Conservation (phyloP, 2,329 filamentous ascomycete genomes). For the Alternaria sp. region DNA sequence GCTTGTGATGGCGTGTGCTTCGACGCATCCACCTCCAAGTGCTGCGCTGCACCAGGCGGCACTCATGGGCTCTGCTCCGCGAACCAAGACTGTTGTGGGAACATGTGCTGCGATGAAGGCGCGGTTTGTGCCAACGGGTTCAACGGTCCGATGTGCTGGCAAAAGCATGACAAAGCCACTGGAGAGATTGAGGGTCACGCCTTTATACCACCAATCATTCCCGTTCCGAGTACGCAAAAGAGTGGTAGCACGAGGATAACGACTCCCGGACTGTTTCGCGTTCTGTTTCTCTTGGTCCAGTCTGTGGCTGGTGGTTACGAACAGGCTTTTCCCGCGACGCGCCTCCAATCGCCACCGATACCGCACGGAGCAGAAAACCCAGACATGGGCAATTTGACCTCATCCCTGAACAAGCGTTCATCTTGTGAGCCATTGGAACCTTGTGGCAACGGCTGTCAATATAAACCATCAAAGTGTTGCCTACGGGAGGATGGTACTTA, state of each 20-base stretch:
- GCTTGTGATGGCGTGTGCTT: not conserved
- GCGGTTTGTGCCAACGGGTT: not conserved
- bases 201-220: not conserved
- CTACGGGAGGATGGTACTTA: not conserved
- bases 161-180: not conserved
- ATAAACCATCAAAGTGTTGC: not conserved
- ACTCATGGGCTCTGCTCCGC: not conserved
- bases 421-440: not conserved
- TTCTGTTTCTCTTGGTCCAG: not conserved
- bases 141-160: not conserved
- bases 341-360: not conserved
- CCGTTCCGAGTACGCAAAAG: not conserved
- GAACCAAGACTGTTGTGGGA: slow-evolving; percentile 1
- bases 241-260: not conserved
- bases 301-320: not conserved
- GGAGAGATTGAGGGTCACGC: not conserved
- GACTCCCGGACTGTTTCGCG: not conserved
- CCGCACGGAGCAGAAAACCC: not conserved
- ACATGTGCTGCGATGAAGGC: slow-evolving; percentile 8
- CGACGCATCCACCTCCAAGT: not conserved
- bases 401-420: not conserved
- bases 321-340: not conserved
- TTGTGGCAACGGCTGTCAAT: not conserved
- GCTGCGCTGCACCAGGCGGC: not conserved
- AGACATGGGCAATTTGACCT: not conserved